Percentiles rank a stretch among this genome's conserved stretches.
Evolutionary conservation across 352 stramenopile species (phyloP).

Genomic region (Pythium dissotocum): DNA sequence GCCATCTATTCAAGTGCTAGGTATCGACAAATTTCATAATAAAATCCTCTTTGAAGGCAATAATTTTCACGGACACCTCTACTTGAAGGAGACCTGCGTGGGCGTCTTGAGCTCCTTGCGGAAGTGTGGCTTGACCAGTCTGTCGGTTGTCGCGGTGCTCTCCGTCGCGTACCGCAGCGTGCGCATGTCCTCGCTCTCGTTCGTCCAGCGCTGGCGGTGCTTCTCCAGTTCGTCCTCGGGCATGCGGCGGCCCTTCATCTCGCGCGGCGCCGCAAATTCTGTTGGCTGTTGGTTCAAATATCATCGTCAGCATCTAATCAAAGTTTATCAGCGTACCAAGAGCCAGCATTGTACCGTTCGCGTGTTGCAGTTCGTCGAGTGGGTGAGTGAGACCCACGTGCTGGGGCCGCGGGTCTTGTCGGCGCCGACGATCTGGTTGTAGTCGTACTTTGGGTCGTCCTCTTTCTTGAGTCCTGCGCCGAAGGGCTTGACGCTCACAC

Average conservation of each 20-base stretch:
- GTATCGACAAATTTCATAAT: slow-evolving; percentile 3
- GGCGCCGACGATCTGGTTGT: slow-evolving; percentile 60
- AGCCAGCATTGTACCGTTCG: slow-evolving; percentile 28
- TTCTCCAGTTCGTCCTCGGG: slow-evolving; percentile 50
- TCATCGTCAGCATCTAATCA: not conserved
- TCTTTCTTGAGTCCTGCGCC: slow-evolving; percentile 45
- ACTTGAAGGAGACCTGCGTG: slow-evolving; percentile 54
- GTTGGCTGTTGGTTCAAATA: slow-evolving; percentile 31
- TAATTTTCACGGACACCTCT: slow-evolving; percentile 2
- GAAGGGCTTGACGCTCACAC: slow-evolving; percentile 39
- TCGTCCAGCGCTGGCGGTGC: slow-evolving; percentile 63
- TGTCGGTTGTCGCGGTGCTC: slow-evolving; percentile 42
- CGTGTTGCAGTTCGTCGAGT: slow-evolving; percentile 58
- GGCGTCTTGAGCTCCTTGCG: slow-evolving; percentile 63
- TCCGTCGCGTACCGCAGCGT: slow-evolving; percentile 66
- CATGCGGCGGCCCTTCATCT: slow-evolving; percentile 53
- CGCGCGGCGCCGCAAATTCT: slow-evolving; percentile 64
- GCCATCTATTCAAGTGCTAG: slow-evolving; percentile 7
- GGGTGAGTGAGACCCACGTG: slow-evolving; percentile 62
- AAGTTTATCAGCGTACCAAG: not conserved
- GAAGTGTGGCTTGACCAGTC: slow-evolving; percentile 49
- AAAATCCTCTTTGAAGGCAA: slow-evolving; percentile 8
- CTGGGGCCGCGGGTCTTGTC: slow-evolving; percentile 50
- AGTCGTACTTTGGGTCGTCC: slow-evolving; percentile 69
- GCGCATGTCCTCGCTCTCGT: slow-evolving; percentile 52